Percentiles rank a stretch among this genome's conserved stretches.
Evolutionary conservation across 768 basidiomycete species (phyloP).

Genomic region (Mycena rebaudengoi): DNA sequence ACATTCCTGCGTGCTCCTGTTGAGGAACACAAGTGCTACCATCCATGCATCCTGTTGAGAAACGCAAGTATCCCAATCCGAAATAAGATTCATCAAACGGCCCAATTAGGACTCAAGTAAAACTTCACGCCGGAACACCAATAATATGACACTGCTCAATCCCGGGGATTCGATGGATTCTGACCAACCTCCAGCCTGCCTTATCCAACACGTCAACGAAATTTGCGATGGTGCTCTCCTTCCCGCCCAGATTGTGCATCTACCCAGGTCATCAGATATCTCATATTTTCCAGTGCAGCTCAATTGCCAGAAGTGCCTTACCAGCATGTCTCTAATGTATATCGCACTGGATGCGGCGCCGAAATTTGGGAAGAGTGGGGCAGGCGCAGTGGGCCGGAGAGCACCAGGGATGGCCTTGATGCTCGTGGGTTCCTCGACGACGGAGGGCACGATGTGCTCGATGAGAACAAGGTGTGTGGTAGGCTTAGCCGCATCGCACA

Average conservation of each 20-base stretch:
- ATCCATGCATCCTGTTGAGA: too few relatives aligned
- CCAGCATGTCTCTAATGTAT: conserved; percentile 1
- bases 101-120: too few relatives aligned
- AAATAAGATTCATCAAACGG: too few relatives aligned
- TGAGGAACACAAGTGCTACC: too few relatives aligned
- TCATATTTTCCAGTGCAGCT: too few relatives aligned
- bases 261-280: too few relatives aligned
- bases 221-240: conserved; percentile 1
- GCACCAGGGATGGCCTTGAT: not conserved
- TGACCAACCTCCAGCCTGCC: not conserved
- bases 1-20: too few relatives aligned
- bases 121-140: too few relatives aligned
- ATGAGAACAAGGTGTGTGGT: conserved; percentile 36
- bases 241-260: conserved; percentile 11
- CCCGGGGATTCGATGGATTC: not conserved
- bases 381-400: not conserved
- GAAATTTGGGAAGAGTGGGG: conserved; percentile 12
- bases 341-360: not conserved
- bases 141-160: too few relatives aligned
- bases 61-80: too few relatives aligned
- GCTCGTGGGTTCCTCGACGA: not conserved
- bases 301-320: not conserved
- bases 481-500: conserved; percentile 34
- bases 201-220: not conserved
- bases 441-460: conserved; percentile 26